A percentile compares a stretch with the other conserved stretches of the same genome.
Evolutionary conservation across 2,329 filamentous ascomycete species (phyloP).

Genomic region (Biscogniauxia mediterranea): DNA sequence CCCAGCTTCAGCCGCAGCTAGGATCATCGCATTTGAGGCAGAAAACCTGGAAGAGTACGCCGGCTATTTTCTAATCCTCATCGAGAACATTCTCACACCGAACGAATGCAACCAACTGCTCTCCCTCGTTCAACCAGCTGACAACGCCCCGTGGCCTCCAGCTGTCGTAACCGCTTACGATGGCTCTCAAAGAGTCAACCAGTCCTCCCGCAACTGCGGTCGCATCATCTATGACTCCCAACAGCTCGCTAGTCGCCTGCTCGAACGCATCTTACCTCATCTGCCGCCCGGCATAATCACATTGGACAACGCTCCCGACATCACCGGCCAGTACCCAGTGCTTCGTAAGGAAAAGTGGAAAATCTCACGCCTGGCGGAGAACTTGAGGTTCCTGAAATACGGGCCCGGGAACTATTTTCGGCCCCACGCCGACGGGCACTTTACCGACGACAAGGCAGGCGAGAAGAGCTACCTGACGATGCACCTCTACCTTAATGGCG

Average conservation of each 20-base stretch:
- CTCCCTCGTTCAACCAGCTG: constrained; percentile 7
- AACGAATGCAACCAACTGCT: constrained; percentile 11
- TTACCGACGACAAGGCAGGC: constrained; percentile 1
- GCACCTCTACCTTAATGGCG: constrained; percentile 14
- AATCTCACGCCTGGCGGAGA: constrained; percentile 10
- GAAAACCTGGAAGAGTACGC: constrained; percentile 8
- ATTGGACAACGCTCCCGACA: constrained; percentile 11
- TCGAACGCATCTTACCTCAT: constrained; percentile 14
- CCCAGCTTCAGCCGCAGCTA: constrained; percentile 3
- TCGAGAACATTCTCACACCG: constrained; percentile 10
- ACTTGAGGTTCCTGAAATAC: constrained; percentile 19
- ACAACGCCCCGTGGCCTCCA: constrained; percentile 7
- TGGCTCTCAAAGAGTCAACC: constrained; percentile 6
- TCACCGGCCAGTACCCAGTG: constrained; percentile 15
- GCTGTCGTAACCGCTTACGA: constrained; percentile 12
- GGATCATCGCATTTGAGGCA: constrained; percentile 11
- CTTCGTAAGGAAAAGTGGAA: constrained; percentile 15
- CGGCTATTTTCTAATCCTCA: constrained; percentile 15
- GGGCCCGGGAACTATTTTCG: constrained; percentile 14
- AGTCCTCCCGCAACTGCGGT: constrained; percentile 9
- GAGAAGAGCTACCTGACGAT: constrained; percentile 16
- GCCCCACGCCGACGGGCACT: constrained; percentile 16
- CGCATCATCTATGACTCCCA: constrained; percentile 15
- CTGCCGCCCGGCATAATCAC: constrained; percentile 13
- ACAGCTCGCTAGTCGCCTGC: constrained; percentile 9